Conservation (phyloP, 768 basidiomycete species). For the Chalciporus chontae region DNA sequence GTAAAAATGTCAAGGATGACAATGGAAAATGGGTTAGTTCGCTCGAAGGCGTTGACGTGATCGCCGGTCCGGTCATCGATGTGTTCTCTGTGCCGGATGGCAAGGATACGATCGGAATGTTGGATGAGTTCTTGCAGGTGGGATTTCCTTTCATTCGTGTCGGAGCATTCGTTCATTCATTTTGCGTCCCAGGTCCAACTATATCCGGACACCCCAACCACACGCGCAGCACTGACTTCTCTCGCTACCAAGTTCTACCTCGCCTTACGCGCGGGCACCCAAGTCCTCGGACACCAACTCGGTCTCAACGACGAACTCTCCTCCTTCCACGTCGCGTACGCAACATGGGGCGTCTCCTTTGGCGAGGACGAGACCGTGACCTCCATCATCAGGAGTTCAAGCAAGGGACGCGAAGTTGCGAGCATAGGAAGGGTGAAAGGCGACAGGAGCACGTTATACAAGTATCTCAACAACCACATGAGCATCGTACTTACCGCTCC, state of each 20-base stretch:
- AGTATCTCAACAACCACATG: conserved; percentile 86
- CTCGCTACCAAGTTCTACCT: conserved; percentile 50
- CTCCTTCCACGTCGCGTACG: conserved; percentile 47
- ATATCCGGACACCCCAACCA: conserved; percentile 58
- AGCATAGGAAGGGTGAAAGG: conserved; percentile 83
- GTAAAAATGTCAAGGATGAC: background rate
- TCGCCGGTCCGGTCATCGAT: conserved; percentile 57
- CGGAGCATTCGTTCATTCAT: background rate
- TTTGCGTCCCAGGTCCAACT: conserved; percentile 46
- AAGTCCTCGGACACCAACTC: conserved; percentile 58
- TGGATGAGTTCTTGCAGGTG: conserved; percentile 80
- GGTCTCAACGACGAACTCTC: conserved; percentile 40
- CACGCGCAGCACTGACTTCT: conserved; percentile 41
- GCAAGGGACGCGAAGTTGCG: conserved; percentile 52
- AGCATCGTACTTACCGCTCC: conserved; percentile 60
- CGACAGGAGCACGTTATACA: conserved; percentile 86
- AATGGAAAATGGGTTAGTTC: conserved; percentile 28
- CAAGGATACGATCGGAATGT: conserved; percentile 53
- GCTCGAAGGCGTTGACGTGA: conserved; percentile 58
- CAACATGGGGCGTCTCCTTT: conserved; percentile 65
- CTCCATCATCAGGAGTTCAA: conserved; percentile 43
- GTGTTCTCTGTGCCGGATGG: conserved; percentile 49
- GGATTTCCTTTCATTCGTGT: conserved; percentile 12
- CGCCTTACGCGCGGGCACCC: conserved; percentile 48
- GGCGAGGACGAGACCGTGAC: conserved; percentile 55